Conservation (phyloP, 495 filamentous ascomycete species). For the Rhizodiscina lignyota region DNA sequence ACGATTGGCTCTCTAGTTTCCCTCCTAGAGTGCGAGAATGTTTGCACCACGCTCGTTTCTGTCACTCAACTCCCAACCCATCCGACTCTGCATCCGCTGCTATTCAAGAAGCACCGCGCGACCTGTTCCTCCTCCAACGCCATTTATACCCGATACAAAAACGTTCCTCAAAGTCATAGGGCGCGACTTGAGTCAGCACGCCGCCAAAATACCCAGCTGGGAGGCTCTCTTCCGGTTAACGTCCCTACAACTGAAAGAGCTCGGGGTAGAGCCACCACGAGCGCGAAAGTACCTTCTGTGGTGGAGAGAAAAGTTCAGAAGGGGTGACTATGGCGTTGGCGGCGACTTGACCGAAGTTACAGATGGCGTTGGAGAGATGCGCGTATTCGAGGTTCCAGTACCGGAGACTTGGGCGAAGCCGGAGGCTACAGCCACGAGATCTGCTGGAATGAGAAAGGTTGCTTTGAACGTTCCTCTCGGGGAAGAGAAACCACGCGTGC, state of each 20-base stretch:
- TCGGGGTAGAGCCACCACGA: slow-evolving; percentile 75
- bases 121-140: slow-evolving; percentile 51
- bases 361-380: slow-evolving; percentile 53
- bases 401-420: slow-evolving; percentile 1
- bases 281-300: slow-evolving; percentile 65
- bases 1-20: too few relatives aligned
- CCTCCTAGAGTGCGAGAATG: too few relatives aligned
- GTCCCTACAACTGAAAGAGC: slow-evolving; percentile 58
- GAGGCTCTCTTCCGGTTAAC: slow-evolving; percentile 66
- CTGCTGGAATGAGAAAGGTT: slow-evolving; percentile 37
- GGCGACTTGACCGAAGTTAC: slow-evolving; percentile 59
- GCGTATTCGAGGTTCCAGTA: slow-evolving; percentile 43
- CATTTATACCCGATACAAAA: slow-evolving; percentile 67
- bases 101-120: slow-evolving; percentile 14
- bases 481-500: slow-evolving; percentile 23
- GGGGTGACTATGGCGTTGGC: slow-evolving; percentile 58
- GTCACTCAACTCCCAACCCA: too few relatives aligned
- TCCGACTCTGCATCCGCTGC: not conserved
- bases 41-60: too few relatives aligned
- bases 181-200: slow-evolving; percentile 63
- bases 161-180: slow-evolving; percentile 91
- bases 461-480: slow-evolving; percentile 57
- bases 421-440: slow-evolving; percentile 25
- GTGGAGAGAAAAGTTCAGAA: slow-evolving; percentile 70
- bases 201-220: slow-evolving; percentile 74